phyloP scores from a whole-genome alignment of 1,284 basidiomycete species.

The Agaricales sp. region DNA sequence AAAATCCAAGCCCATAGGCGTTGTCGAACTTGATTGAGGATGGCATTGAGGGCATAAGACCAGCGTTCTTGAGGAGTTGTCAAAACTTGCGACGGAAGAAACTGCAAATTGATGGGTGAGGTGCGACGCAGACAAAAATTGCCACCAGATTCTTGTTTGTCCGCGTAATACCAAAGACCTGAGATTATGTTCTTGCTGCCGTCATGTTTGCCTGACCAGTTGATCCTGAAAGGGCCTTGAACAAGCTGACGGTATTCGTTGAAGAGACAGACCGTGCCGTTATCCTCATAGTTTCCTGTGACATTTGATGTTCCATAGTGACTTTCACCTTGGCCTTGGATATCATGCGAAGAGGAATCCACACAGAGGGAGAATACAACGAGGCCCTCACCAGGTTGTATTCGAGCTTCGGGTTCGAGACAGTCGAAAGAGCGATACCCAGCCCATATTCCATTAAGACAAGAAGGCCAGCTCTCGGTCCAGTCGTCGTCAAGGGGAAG shows the following conservation, averaged over 20 bases:
- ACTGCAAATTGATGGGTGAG: background rate
- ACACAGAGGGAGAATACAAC: background rate
- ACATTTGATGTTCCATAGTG: background rate
- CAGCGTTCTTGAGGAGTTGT: background rate
- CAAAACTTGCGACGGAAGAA: background rate
- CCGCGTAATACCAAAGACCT: background rate
- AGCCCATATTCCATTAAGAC: background rate
- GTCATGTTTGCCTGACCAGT: background rate
- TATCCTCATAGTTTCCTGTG: background rate
- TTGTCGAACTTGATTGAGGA: slow-evolving; percentile 1
- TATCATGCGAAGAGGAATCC: background rate
- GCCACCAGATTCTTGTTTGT: background rate
- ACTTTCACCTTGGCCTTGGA: background rate
- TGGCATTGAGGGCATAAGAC: background rate
- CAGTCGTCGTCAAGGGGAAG: background rate
- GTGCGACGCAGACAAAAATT: background rate
- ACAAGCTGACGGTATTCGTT: background rate
- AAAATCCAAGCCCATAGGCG: background rate
- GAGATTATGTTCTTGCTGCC: background rate
- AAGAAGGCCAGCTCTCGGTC: background rate
- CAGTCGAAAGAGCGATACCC: background rate
- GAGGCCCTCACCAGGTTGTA: background rate
- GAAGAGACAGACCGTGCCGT: background rate
- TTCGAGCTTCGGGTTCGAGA: background rate
- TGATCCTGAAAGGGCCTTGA: background rate